These are phyloP conservation scores for Boletus sp. DNA, from an alignment of 768 basidiomycete genomes.

Conservation along the genomic window DNA sequence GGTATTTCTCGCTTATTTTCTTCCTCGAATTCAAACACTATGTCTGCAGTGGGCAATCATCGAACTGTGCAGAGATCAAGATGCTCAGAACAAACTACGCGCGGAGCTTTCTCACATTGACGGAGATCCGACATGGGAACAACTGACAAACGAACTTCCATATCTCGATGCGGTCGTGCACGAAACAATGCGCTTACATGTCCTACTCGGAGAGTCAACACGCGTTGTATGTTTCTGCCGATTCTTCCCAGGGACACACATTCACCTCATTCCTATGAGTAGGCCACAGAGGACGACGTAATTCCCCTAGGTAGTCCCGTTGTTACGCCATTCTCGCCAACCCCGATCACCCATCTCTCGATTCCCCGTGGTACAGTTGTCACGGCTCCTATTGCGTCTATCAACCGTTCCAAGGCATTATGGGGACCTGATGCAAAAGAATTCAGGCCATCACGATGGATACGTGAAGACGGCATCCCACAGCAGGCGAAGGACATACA, in stretches of 20 bases:
- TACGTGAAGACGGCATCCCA: slow-evolving; percentile 33
- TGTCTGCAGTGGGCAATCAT: slow-evolving; percentile 48
- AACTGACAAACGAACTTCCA: slow-evolving; percentile 47
- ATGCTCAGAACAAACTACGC: slow-evolving; percentile 47
- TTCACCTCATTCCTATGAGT: slow-evolving; percentile 9
- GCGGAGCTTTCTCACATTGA: slow-evolving; percentile 45
- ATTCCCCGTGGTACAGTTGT: slow-evolving; percentile 50
- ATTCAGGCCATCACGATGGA: slow-evolving; percentile 66
- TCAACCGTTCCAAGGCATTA: slow-evolving; percentile 50
- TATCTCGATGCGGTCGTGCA: slow-evolving; percentile 54
- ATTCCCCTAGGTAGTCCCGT: slow-evolving; percentile 55
- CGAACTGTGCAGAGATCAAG: slow-evolving; percentile 46
- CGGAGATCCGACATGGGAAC: slow-evolving; percentile 54
- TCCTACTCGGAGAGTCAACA: slow-evolving; percentile 30
- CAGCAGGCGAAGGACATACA: slow-evolving; percentile 33
- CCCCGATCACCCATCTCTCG: slow-evolving; percentile 35
- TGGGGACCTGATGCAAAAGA: slow-evolving; percentile 63
- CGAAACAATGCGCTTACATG: slow-evolving; percentile 45
- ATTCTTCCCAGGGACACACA: background rate
- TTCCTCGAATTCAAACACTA: background rate
- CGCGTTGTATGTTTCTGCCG: slow-evolving; percentile 7
- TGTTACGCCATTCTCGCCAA: slow-evolving; percentile 36
- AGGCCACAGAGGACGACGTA: slow-evolving; percentile 53
- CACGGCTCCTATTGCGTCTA: slow-evolving; percentile 40
- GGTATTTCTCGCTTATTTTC: background rate